These are phyloP conservation scores for Apocynum venetum DNA, from an alignment of 257 asterid genomes.

Conservation along the genomic window DNA sequence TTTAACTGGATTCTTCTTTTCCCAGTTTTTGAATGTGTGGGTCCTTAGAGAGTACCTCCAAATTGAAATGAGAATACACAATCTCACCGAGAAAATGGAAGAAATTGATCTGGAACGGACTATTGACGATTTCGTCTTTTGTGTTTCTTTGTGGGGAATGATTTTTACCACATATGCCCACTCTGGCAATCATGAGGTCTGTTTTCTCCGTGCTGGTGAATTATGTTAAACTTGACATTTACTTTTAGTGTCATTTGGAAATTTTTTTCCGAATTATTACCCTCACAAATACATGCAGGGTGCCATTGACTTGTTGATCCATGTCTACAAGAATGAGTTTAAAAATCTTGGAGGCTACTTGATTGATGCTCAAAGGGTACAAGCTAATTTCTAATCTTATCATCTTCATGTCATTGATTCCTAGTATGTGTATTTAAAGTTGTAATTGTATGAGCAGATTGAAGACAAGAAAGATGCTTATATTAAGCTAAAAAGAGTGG, in stretches of 20 bases:
- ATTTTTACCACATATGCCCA: conserved; percentile 62
- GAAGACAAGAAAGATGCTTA: conserved; percentile 29
- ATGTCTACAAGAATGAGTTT: conserved; percentile 54
- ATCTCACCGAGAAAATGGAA: conserved; percentile 23
- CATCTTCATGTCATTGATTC: conserved; percentile 17
- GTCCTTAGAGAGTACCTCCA: conserved; percentile 51
- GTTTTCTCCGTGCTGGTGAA: not conserved
- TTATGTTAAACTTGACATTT: not conserved
- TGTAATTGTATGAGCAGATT: conserved; percentile 25
- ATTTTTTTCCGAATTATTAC: not conserved
- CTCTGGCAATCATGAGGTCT: conserved; percentile 56
- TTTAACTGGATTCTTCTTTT: not conserved
- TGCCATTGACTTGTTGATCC: conserved; percentile 45
- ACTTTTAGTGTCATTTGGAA: not conserved
- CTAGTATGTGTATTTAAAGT: conserved; percentile 8
- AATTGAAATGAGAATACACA: conserved; percentile 35
- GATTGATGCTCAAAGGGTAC: conserved; percentile 47
- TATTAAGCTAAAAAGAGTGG: conserved; percentile 42
- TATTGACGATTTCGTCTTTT: conserved; percentile 58
- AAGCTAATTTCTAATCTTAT: conserved; percentile 4
- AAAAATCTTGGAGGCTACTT: conserved; percentile 53
- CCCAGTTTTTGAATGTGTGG: conserved; percentile 53
- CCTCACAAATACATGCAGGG: conserved; percentile 29
- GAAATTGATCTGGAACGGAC: conserved; percentile 40
- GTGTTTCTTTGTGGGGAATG: conserved; percentile 68